Percentiles rank a stretch among this genome's conserved stretches.
These are phyloP conservation scores for Podospora bellae-mahoneyi DNA, from an alignment of 495 filamentous ascomycete species.

Conservation along the genomic window DNA sequence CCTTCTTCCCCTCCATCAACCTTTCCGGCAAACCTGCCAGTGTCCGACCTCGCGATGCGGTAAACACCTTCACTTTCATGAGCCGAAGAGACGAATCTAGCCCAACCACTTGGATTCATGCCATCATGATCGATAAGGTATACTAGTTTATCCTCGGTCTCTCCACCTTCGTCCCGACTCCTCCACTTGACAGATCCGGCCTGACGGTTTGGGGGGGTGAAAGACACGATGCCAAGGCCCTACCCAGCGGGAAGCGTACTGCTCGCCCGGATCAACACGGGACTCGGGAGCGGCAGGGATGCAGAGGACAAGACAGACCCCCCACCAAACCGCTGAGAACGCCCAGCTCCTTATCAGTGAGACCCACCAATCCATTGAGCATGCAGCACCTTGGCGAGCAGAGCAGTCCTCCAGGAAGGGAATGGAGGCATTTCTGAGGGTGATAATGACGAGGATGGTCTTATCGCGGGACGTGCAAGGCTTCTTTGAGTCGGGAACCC, in stretches of 20 bases:
- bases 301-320: background rate
- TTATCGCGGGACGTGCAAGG: slow-evolving; percentile 14
- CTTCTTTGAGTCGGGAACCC: background rate
- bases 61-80: background rate
- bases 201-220: background rate
- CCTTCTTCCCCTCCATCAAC: background rate
- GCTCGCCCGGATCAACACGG: slow-evolving; percentile 4
- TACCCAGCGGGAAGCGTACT: background rate
- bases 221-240: slow-evolving; percentile 1
- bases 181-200: background rate
- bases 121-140: background rate
- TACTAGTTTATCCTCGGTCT: background rate
- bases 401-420: slow-evolving; percentile 22
- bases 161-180: background rate
- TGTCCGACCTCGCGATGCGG: background rate
- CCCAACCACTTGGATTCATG: background rate
- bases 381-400: slow-evolving; percentile 17
- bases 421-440: slow-evolving; percentile 16
- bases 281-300: slow-evolving; percentile 16
- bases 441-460: slow-evolving; percentile 18
- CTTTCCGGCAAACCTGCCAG: background rate
- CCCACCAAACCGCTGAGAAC: background rate
- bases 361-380: slow-evolving; percentile 14
- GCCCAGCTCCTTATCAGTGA: slow-evolving; percentile 26
- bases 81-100: background rate